Evolutionary conservation across 768 basidiomycete species (phyloP), one percentile per base, ranked within the genome.

Genomic region (Termitomyces bulborhizus): DNA sequence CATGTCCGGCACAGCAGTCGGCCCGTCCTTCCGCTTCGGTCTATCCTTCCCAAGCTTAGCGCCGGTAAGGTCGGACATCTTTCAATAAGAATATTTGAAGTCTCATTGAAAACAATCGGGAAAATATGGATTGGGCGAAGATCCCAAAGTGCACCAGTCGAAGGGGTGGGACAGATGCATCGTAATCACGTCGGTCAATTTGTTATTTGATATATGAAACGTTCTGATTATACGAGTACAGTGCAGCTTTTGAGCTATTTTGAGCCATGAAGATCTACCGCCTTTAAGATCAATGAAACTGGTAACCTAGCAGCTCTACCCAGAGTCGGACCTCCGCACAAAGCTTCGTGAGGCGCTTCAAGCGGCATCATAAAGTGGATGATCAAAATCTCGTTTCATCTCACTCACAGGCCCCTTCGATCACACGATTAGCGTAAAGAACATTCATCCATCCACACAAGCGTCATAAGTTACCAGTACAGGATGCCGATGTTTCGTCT

Each of bases 1-100:
- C 49, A 60, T 46, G 36, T 29, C 44, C 54, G 42, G 31, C 48
- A 50, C 49, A 50, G 49, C n/a, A 51, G 6, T 31, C 57, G 49
- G 53, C 43, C 43, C 42, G 51, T n/a, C 41, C 3, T 21, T 16
- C 51, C 41, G 41, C 31, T 32, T 46, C 11, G n/a, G 40, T 3
- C n/a, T 15, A 21, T 21, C 21, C 2, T 41, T 39, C 18, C n/a
- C 40, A 18, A 36, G 5, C 4, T 12, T 9, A 3, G 15, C 36
- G 34, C 36, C 15, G 36, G 36, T 6, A 5, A 16, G 5, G 36
- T 37, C 36, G 36, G 36, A 37, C 15, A 37, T 12, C 3, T 29
- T 29, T 29, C 29, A 6, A 37, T 16, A 16, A 37, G 36, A 6
- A 37, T 6, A 16, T 15, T 37, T 36, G 8, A 36, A 9, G 27